Evolutionary conservation across 768 basidiomycete genomes (phyloP), one percentile per base, ranked within the genome.

Genomic region (Mycena olivaceomarginata): DNA sequence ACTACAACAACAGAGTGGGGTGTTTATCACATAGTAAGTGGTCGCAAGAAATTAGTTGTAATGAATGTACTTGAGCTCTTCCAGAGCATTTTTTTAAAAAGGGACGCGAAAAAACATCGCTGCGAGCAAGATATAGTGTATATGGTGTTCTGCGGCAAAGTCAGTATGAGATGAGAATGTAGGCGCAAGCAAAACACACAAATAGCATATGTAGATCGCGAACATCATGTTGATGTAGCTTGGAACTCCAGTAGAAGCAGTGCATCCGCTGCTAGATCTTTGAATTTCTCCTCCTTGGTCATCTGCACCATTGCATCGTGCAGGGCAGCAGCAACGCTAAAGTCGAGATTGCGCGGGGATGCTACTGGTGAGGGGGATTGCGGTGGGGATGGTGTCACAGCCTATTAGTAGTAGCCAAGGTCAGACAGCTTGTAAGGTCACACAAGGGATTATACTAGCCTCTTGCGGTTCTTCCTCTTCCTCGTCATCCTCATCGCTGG

Each of bases 221-320:
- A 39, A 31, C 37, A 40, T 63, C 51, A 53, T 40, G 67, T 46
- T 40, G 62, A 69, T 46, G 77, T 77, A 16, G 72, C 72, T 43
- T 77, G 77, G 43, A 78, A 78, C n/a, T 75, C 77, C 3, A 78
- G 70, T n/a, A 78, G 53, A 39, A 78, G 77, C 39, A 78, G 60
- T 5, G 74, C 77, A 51, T 75, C 73, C n/a, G 67, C 77, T 5
- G 48, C 67, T n/a, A 70, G 45, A 70, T 57, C 25, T 59, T 67
- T 64, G 48, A 66, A 63, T 20, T 39, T 62, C 40, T 31, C 70
- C 56, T 40, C 18, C 40, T 76, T 65, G 15, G 57, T 48, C 73
- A 71, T 74, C n/a, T 66, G 31, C 8, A 56, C 41, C 65, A 70
- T 64, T 60, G 75, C 75, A 37, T 79, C 62, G 45, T 79, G 77